phyloP scores from a whole-genome alignment of 2,329 filamentous ascomycete species.

The Nigrospora sphaerica region DNA sequence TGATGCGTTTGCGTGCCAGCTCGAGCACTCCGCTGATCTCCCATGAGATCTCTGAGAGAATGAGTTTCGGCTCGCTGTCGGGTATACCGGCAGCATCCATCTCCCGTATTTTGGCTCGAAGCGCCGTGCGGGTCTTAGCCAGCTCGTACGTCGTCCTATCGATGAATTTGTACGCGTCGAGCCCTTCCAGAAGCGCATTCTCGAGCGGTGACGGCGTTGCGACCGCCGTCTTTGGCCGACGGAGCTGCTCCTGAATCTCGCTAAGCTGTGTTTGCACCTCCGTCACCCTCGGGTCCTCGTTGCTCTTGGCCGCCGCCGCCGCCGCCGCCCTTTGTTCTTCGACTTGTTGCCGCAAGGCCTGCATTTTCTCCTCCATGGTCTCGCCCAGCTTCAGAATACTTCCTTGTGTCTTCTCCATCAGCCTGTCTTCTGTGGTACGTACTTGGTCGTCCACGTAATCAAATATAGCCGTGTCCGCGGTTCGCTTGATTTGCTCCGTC shows the following conservation, averaged over 20 bases:
- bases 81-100: background rate
- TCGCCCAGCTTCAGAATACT: no score
- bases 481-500: no score
- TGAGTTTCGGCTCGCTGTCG: conserved; percentile 1
- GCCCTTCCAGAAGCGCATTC: background rate
- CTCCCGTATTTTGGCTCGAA: background rate
- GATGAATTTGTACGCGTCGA: background rate
- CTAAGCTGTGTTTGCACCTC: background rate
- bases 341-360: background rate
- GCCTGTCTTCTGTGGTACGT: no score
- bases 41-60: conserved; percentile 2
- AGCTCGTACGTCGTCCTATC: background rate
- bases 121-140: background rate
- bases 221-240: background rate
- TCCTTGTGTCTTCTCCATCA: no score
- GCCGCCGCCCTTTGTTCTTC: background rate
- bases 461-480: no score
- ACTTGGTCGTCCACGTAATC: no score
- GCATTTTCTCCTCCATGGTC: background rate
- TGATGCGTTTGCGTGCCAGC: background rate
- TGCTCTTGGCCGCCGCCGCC: background rate
- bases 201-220: background rate
- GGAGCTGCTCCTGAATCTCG: background rate
- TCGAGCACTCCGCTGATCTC: background rate
- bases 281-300: background rate